Base-by-base conservation (phyloP, 106 monocot genomes). In the Phalaenopsis aphrodite region DNA sequence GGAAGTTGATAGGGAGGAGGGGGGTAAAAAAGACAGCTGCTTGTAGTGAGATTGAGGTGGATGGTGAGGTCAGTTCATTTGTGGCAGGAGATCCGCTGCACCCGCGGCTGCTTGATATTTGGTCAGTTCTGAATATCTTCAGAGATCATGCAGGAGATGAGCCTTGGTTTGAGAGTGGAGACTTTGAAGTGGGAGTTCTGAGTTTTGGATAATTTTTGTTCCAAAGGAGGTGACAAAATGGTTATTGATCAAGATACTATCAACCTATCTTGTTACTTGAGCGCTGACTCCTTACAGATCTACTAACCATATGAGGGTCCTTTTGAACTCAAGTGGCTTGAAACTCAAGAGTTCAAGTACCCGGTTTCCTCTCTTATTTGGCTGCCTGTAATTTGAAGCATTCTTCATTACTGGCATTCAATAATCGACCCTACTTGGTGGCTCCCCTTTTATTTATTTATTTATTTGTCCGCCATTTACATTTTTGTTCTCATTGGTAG, bases 41-140 rank as follows among this genome's bases (percentile, higher is more conserved):
- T 17, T 79, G 46, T n/a, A 93, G 90, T 57, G 82, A 46, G 17
- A 80, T 90, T 36, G 87, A 83, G 71, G 72, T 93, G 57, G 82
- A 87, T 11, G 88, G 93, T 1, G 24, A 48, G 21, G 83, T 81
- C 36, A 90, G 75, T 82, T 88, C 90, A 5, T 93, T 93, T 52
- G 86, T 93, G 7, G 84, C 93, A 2, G 88, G 83, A 19, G 93
- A 93, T 81, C 81, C 67, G 21, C 72, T 65, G 67, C 93, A 93
- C 24, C 88, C 79, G 2, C 77, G 23, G 80, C 41, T 77, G 47
- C 16, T 78, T 12, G 85, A 84, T 79, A 88, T 93, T 17, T 82
- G 82, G 77, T 67, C 67, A 30, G 82, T 83, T 38, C 55, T 93
- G 55, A 56, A 85, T 49, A 18, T 84, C 19, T 82, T 92, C 56